These are phyloP conservation scores for Thraustotheca clavata DNA, from an alignment of 352 stramenopile species.

Conservation along the genomic window DNA sequence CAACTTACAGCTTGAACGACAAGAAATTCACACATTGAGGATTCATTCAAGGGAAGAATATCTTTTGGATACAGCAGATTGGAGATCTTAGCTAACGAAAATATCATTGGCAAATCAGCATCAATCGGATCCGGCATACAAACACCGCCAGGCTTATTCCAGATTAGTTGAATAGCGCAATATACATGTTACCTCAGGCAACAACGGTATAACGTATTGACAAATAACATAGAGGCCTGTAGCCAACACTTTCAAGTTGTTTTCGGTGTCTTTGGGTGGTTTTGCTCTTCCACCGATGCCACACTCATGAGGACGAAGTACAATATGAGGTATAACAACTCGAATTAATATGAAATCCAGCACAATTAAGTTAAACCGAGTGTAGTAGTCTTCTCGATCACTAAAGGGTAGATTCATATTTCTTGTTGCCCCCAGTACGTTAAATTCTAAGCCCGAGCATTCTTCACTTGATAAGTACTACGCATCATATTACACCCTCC, in stretches of 20 bases:
- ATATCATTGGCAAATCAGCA: not conserved
- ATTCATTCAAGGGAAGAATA: constrained; percentile 8
- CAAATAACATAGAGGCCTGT: constrained; percentile 12
- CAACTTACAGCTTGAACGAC: not conserved
- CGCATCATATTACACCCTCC: not conserved
- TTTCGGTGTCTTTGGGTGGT: not conserved
- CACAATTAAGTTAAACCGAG: constrained; percentile 44
- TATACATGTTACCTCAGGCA: not conserved
- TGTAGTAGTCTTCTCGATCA: not conserved
- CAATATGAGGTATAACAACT: constrained; percentile 47
- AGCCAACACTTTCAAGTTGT: constrained; percentile 6
- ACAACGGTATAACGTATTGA: not conserved
- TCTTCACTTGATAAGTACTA: constrained; percentile 34
- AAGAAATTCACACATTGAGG: not conserved
- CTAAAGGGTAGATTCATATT: constrained; percentile 26
- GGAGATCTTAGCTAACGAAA: not conserved
- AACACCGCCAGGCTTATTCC: not conserved
- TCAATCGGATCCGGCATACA: not conserved
- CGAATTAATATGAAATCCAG: constrained; percentile 56
- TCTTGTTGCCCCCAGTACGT: constrained; percentile 40
- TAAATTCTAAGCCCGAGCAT: constrained; percentile 37
- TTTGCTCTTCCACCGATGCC: constrained; percentile 25
- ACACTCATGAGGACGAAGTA: constrained; percentile 41
- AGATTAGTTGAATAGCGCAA: not conserved
- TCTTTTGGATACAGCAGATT: not conserved